Base-by-base conservation (phyloP, 441 rosid species). In the Populus hybrid region DNA sequence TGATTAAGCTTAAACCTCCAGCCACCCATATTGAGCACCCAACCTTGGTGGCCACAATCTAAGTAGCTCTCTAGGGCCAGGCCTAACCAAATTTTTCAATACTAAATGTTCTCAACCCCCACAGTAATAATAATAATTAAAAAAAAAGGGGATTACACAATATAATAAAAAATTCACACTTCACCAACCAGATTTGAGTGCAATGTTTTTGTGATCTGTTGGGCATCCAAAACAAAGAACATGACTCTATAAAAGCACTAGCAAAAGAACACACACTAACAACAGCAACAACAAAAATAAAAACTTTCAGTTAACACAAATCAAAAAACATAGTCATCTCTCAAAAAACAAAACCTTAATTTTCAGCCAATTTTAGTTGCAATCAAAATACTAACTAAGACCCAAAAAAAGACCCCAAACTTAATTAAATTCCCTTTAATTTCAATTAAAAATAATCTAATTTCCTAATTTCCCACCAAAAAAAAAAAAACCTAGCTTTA, bases 1-100 rank as follows among this genome's bases (percentile, higher is more conserved):
- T 87, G 97, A 93, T 77, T 90, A 95, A 76, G 94, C 88, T 53
- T 83, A 90, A 82, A 77, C 92, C 90, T 84, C 89, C 95, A 90
- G 92, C 86, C 90, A 89, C 91, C 91, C 93, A 90, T 87, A 67
- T 82, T 81, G 77, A 93, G 87, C 87, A 88, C 83, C 65, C 67
- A 86, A 79, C 90, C 92, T 73, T 81, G 91, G 86, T 86, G 88
- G 85, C 87, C 71, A 57, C 92, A 84, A 73, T 88, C 87, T 82
- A 91, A 84, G 84, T 85, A 91, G 84, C 91, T 90, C 80, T 91
- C 93, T 83, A 87, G 90, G 78, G 89, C 88, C 91, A 88, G 87
- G 83, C 87, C 87, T 84, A 75, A 81, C 77, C 78, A 82, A 32
- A 82, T 67, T 76, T 78, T 81, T 74, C 84, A 77, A 75, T 64